A percentile compares a stretch with the other conserved stretches of the same genome.
phyloP scores from a whole-genome alignment of 768 basidiomycete species.

The Mycena pura region DNA sequence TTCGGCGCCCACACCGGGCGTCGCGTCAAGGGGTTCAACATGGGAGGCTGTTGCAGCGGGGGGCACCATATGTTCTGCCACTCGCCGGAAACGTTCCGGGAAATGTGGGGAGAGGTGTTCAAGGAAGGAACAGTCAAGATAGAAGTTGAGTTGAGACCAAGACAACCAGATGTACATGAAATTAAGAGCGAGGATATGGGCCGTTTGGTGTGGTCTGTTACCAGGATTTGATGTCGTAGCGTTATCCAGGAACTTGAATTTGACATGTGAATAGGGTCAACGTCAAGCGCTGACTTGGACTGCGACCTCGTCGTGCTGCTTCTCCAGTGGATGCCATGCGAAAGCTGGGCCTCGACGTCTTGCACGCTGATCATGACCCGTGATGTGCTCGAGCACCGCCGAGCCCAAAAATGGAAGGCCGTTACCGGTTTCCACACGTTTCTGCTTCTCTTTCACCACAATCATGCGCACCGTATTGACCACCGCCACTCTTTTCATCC shows the following conservation, averaged over 20 bases:
- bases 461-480: constrained; percentile 38
- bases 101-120: constrained; percentile 46
- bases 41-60: neutral
- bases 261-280: too few species aligned
- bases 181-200: neutral
- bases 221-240: constrained; percentile 16
- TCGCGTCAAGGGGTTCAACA: constrained; percentile 38
- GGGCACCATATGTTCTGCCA: constrained; percentile 45
- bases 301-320: too few species aligned
- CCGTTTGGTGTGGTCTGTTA: constrained; percentile 26
- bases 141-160: constrained; percentile 28
- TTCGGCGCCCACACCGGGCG: constrained; percentile 46
- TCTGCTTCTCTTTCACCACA: too few species aligned
- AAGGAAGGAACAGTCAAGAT: constrained; percentile 34
- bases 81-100: constrained; percentile 43
- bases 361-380: too few species aligned
- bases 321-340: too few species aligned
- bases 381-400: too few species aligned
- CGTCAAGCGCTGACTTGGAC: too few species aligned
- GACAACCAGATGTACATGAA: neutral
- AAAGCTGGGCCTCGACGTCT: too few species aligned
- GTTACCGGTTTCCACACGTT: too few species aligned
- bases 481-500: constrained; percentile 60
- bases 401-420: too few species aligned
- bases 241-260: too few species aligned